A percentile compares a stretch with the other conserved stretches of the same genome.
Conservation (phyloP, 1,284 basidiomycete species). For the Heterobasidion parviporum region DNA sequence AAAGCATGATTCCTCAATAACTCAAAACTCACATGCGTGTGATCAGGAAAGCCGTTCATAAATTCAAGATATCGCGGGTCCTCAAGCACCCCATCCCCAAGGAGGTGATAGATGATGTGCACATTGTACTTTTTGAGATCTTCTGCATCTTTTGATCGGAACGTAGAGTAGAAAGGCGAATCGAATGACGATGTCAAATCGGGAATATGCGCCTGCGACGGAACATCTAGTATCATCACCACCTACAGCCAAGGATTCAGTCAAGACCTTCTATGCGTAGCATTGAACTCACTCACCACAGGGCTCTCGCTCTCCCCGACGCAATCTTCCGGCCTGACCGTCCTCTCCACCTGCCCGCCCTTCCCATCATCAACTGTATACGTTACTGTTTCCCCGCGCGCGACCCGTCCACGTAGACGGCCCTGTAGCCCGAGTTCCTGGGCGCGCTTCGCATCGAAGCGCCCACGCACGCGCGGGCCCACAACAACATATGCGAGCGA, state of each 20-base stretch:
- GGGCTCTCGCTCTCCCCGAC: conserved; percentile 44
- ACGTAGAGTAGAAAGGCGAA: conserved; percentile 37
- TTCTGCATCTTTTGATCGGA: conserved; percentile 35
- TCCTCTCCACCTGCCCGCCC: conserved; percentile 31
- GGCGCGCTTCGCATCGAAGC: conserved; percentile 73
- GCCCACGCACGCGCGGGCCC: conserved; percentile 77
- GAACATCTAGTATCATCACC: conserved; percentile 54
- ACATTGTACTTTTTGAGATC: conserved; percentile 38
- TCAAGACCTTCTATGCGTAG: not conserved
- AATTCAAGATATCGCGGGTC: conserved; percentile 66
- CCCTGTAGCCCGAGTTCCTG: conserved; percentile 61
- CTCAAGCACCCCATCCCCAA: conserved; percentile 60
- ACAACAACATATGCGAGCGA: conserved; percentile 67
- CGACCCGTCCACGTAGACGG: conserved; percentile 34
- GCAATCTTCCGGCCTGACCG: conserved; percentile 51
- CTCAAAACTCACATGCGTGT: conserved; percentile 16
- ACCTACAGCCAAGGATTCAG: conserved; percentile 28
- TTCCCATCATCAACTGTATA: conserved; percentile 39
- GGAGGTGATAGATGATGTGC: conserved; percentile 57
- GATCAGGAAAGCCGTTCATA: conserved; percentile 38
- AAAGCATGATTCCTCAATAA: not conserved
- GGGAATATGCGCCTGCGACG: conserved; percentile 52
- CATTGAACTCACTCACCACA: conserved; percentile 25
- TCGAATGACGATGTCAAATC: conserved; percentile 47
- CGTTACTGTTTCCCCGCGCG: conserved; percentile 47